Base-by-base conservation (phyloP, 495 filamentous ascomycete genomes). In the Hapsidospora chrysogenum region DNA sequence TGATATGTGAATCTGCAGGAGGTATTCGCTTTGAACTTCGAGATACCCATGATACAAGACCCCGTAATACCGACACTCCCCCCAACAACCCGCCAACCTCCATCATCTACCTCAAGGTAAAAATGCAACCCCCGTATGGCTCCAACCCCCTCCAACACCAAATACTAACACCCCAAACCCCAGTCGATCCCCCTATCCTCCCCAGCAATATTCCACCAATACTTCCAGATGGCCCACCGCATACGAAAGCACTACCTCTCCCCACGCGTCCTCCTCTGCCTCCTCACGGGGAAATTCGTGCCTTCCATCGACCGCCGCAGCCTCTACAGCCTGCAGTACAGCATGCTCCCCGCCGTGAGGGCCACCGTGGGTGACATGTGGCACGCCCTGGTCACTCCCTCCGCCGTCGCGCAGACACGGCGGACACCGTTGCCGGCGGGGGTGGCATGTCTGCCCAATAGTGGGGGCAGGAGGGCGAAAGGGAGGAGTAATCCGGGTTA, bases 271-370 rank as follows among this genome's bases (percentile, higher is more conserved):
- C 70, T 95, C 34, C 68, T 89, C 35, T 85, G 81, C 37, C 72
- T 99, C 2, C 61, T 85, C 18, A 94, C 85, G 1, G 89, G 89
- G 40, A 79, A 76, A 33, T 93, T 94, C 41, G 82, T 76, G 0
- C 83, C 83, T 4, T 87, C 92, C 0, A 87, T 99, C 22, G 85
- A 93, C 51, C 69, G 89, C 7, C 85, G 85, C 49, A 92, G 85
- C 49, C 63, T 99, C 29, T 99, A 99, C 57, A 86, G 82, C 39
- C 74, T 99, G 46, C 89, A 99, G 56, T 99, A 99, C 57, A 89
- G 81, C 59, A 96, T 96, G 92, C 64, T 99, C 20, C 89, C 89
- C 4, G 76, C 81, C 9, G 73, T 64, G 27, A 63, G 89, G 4
- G 82, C 81, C 0, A 72, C 80, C 2, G 76, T 95, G 33, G 53